These are phyloP conservation scores for Inga leiocalycina DNA, from an alignment of 306 rosid species.

Conservation along the genomic window DNA sequence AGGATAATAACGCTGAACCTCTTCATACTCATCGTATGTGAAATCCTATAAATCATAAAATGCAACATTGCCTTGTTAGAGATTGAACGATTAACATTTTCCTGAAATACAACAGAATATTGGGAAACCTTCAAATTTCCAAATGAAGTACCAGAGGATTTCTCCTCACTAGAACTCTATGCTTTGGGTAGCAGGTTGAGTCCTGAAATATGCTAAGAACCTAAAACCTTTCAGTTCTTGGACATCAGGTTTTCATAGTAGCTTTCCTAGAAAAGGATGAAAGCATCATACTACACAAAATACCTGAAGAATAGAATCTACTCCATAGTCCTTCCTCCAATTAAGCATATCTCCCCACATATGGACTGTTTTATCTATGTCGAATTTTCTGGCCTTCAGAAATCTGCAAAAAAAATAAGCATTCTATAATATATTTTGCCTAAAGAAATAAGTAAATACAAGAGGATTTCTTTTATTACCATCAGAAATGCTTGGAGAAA, in stretches of 20 bases:
- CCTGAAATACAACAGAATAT: constrained; percentile 26
- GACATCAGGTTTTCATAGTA: constrained; percentile 1
- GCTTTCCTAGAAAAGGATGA: constrained; percentile 13
- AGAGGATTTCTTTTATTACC: not conserved
- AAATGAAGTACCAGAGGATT: constrained; percentile 21
- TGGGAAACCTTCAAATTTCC: constrained; percentile 25
- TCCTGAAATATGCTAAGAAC: constrained; percentile 24
- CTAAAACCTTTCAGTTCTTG: constrained; percentile 19
- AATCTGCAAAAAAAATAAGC: constrained; percentile 56
- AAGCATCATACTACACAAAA: constrained; percentile 8
- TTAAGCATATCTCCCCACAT: constrained; percentile 96
- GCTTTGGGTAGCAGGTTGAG: constrained; percentile 30
- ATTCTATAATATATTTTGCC: constrained; percentile 22
- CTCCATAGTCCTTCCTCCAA: constrained; percentile 82
- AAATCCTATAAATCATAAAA: constrained; percentile 61
- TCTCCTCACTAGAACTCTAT: constrained; percentile 31
- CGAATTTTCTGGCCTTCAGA: constrained; percentile 90
- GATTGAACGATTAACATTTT: constrained; percentile 27
- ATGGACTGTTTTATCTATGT: constrained; percentile 76
- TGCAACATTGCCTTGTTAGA: constrained; percentile 35
- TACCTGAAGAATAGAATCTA: constrained; percentile 82
- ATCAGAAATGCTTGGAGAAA: not conserved
- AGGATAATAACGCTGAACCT: constrained; percentile 83
- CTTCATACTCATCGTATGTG: constrained; percentile 71
- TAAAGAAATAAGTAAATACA: constrained; percentile 3